These are phyloP conservation scores for Scutellaria baicalensis DNA, from an alignment of 257 asterid genomes.

Conservation along the genomic window DNA sequence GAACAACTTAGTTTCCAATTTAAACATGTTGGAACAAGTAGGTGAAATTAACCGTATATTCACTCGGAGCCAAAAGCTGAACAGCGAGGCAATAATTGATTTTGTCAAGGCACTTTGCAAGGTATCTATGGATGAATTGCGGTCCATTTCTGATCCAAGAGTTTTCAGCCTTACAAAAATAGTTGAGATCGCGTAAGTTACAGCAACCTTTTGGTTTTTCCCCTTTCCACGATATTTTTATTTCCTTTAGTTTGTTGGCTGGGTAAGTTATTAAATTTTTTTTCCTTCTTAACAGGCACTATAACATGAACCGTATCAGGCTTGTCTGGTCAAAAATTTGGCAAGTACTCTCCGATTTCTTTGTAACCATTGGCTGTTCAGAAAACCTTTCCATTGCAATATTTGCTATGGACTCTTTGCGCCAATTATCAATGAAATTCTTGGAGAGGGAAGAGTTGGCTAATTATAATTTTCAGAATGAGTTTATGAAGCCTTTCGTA, in stretches of 20 bases:
- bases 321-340: slow-evolving; percentile 98
- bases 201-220: slow-evolving; percentile 11
- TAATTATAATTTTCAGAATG: slow-evolving; percentile 95
- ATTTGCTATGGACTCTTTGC: slow-evolving; percentile 95
- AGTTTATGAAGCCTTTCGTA: slow-evolving; percentile 99
- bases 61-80: slow-evolving; percentile 80
- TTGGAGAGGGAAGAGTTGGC: slow-evolving; percentile 98
- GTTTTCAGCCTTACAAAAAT: slow-evolving; percentile 98
- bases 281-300: slow-evolving; percentile 66
- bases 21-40: slow-evolving; percentile 96
- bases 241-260: slow-evolving; percentile 6
- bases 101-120: slow-evolving; percentile 98
- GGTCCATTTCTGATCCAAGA: slow-evolving; percentile 93
- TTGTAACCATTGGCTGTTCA: slow-evolving; percentile 92
- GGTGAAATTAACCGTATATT: slow-evolving; percentile 90
- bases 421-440: slow-evolving; percentile 96
- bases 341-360: slow-evolving; percentile 87
- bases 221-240: neutral
- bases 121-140: slow-evolving; percentile 93
- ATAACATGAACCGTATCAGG: slow-evolving; percentile 96
- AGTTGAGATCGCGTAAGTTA: slow-evolving; percentile 92
- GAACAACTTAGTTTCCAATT: slow-evolving; percentile 82
- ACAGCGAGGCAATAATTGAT: slow-evolving; percentile 98
- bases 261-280: neutral
- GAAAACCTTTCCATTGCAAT: slow-evolving; percentile 94